Evolutionary conservation across 106 monocot species (phyloP).

Genomic region (Dioscorea zingiberensis): DNA sequence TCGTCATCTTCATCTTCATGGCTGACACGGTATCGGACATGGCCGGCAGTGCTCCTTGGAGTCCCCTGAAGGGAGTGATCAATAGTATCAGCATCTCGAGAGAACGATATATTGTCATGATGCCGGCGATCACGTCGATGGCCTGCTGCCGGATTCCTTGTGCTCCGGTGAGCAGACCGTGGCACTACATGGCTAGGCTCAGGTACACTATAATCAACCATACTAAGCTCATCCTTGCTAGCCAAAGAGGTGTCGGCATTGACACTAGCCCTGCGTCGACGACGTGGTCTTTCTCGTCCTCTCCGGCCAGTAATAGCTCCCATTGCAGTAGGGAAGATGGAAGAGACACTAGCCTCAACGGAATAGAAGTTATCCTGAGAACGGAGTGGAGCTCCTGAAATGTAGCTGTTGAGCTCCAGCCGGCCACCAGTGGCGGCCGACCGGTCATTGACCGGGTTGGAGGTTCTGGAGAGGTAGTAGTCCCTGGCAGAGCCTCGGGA

Average conservation of each 20-base stretch:
- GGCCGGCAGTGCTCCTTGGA: not conserved
- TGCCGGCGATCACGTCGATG: no score
- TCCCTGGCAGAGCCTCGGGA: slow-evolving; percentile 21
- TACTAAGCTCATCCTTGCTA: slow-evolving; percentile 12
- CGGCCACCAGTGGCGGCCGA: not conserved
- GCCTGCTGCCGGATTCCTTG: no score
- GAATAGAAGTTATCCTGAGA: not conserved
- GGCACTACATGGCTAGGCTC: no score
- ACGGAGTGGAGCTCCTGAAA: not conserved
- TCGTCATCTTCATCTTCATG: no score
- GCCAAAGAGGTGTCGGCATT: slow-evolving; percentile 3
- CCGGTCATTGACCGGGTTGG: no score
- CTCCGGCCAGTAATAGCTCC: not conserved
- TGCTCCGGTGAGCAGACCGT: no score
- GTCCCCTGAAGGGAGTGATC: not conserved
- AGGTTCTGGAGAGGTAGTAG: slow-evolving; percentile 18
- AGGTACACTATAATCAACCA: not conserved
- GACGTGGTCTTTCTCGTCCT: not conserved
- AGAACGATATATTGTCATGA: slow-evolving; percentile 12
- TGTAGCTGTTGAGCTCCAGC: slow-evolving; percentile 29
- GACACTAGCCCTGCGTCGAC: no score
- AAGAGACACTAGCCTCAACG: slow-evolving; percentile 6
- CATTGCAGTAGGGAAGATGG: not conserved
- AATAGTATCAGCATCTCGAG: no score
- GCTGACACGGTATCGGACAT: not conserved